A percentile compares a stretch with the other conserved stretches of the same genome.
phyloP scores from a whole-genome alignment of 1,139 yeast species.

The Saccharomyces hybrid region DNA sequence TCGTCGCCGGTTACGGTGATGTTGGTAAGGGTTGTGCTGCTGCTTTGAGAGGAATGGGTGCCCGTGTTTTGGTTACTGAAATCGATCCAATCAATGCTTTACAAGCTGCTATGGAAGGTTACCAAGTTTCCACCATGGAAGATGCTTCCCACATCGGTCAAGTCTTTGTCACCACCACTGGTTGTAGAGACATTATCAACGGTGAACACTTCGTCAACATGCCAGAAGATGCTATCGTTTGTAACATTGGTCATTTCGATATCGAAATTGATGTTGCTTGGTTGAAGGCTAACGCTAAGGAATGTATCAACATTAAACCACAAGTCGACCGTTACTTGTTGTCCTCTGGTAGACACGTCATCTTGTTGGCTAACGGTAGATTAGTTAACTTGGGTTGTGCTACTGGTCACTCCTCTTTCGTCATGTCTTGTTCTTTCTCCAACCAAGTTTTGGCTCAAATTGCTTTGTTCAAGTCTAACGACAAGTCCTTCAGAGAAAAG shows the following conservation, averaged over 20 bases:
- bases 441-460: slow-evolving; percentile 99
- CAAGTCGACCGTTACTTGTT: slow-evolving; percentile 98
- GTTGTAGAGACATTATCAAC: slow-evolving; percentile 97
- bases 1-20: slow-evolving; percentile 99
- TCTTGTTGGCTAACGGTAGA: slow-evolving; percentile 98
- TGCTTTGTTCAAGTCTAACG: slow-evolving; percentile 90
- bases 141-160: slow-evolving; percentile 93
- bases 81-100: slow-evolving; percentile 98
- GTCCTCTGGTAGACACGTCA: slow-evolving; percentile 86
- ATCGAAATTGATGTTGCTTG: slow-evolving; percentile 99
- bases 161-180: slow-evolving; percentile 98
- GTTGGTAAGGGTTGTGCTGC: slow-evolving; percentile 99
- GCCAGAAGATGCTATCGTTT: slow-evolving; percentile 99
- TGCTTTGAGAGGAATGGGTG: slow-evolving; percentile 99
- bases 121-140: slow-evolving; percentile 94
- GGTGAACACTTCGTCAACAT: slow-evolving; percentile 79
- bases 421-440: slow-evolving; percentile 99
- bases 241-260: slow-evolving; percentile 99
- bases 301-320: slow-evolving; percentile 95
- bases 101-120: slow-evolving; percentile 99
- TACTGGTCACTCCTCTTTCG: slow-evolving; percentile 99
- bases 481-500: slow-evolving; percentile 69
- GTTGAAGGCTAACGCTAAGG: slow-evolving; percentile 87
- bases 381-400: slow-evolving; percentile 99
- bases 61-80: slow-evolving; percentile 96